Evolutionary conservation across 306 rosid genomes (phyloP).

Genomic region (Sesbania bispinosa): DNA sequence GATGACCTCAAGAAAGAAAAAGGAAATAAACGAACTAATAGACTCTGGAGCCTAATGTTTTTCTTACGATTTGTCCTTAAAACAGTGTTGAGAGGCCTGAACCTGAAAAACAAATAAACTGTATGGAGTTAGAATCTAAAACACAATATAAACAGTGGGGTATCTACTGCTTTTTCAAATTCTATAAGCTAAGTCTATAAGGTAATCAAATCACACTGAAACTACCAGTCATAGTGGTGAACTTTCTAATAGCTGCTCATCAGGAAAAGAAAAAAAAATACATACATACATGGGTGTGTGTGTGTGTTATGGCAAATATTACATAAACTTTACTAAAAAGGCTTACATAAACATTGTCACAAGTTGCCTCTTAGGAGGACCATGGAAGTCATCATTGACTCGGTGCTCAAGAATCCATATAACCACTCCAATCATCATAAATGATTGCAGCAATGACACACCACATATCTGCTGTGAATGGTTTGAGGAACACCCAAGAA

Average conservation of each 20-base stretch:
- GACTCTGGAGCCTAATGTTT: constrained; percentile 18
- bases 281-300: too few species aligned
- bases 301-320: too few species aligned
- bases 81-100: constrained; percentile 96
- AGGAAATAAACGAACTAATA: constrained; percentile 9
- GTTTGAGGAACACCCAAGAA: constrained; percentile 92
- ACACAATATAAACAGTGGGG: neutral
- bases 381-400: constrained; percentile 83
- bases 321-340: neutral
- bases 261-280: neutral
- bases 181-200: neutral
- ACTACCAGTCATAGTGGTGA: neutral
- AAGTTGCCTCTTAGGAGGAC: constrained; percentile 85
- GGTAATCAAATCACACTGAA: neutral
- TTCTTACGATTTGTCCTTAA: constrained; percentile 85
- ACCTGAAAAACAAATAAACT: constrained; percentile 64
- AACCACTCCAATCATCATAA: constrained; percentile 69
- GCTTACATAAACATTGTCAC: constrained; percentile 73
- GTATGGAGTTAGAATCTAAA: constrained; percentile 33
- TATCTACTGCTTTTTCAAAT: constrained; percentile 14
- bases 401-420: constrained; percentile 96
- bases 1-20: constrained; percentile 18
- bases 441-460: constrained; percentile 66
- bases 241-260: neutral
- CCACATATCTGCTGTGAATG: constrained; percentile 92